Evolutionary conservation across 176 grass and related monocot genomes (phyloP), one percentile per base, ranked within the genome.

Genomic region (Bromus sterilis): DNA sequence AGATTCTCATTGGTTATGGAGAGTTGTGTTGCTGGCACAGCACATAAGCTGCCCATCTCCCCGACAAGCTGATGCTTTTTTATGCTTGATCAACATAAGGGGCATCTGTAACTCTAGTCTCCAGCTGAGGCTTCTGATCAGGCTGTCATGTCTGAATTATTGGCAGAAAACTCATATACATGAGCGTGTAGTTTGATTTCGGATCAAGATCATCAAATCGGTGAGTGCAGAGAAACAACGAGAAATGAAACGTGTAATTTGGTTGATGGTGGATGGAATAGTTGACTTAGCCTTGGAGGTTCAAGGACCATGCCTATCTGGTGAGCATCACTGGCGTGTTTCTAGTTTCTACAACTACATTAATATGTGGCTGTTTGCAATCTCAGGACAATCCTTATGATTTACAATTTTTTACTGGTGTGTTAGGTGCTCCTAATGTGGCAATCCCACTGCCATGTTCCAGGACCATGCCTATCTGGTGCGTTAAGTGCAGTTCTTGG

Each of bases 121-220:
- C 36, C 5, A 37, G 36, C 7, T 37, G 36, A 37, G 36, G 36
- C 36, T 37, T 37, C 3, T 37, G n/a, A 37, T 37, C 5, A 37
- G 36, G 31, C 20, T 75, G 66, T 62, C 21, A 67, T 84, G 74
- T 66, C 36, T 30, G 53, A 43, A 58, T 34, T 84, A 74, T 41
- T 46, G 15, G 24, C 3, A 44, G 35, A 56, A 41, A 56, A 40
- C 70, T 37, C 30, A n/a, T n/a, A 49, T 36, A 41, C 42, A 65
- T 33, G 59, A 33, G 74, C 23, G 5, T 77, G 14, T 77, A 70
- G 36, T 85, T 85, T 71, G 61, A 36, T 70, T 3, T 37, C 16
- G 21, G 20, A 53, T 80, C 29, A 11, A 37, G 35, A 78, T 42
- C 15, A 10, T 41, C 57, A 30, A 16, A 20, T 15, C 7, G 21